phyloP scores from a whole-genome alignment of 495 filamentous ascomycete species.

The Neurospora sp. region DNA sequence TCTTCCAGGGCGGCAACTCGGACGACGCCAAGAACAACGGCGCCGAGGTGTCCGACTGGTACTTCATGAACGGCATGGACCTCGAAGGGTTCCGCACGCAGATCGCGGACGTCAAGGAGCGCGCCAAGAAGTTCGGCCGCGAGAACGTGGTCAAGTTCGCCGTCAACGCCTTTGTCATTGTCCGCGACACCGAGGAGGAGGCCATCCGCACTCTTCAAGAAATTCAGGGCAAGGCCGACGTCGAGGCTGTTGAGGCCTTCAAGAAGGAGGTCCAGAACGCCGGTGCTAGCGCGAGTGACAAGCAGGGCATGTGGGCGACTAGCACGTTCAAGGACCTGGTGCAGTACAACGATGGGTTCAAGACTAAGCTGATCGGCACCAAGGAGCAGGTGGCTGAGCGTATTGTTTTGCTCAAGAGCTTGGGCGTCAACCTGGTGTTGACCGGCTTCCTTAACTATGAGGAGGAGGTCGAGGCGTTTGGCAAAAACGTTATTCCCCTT shows the following conservation, averaged over 20 bases:
- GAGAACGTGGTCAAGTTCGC: constrained; percentile 34
- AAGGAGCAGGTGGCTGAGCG: constrained; percentile 39
- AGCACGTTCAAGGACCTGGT: constrained; percentile 38
- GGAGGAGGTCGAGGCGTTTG: constrained; percentile 38
- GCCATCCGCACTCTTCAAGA: constrained; percentile 33
- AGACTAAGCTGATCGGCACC: constrained; percentile 41
- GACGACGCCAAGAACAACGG: constrained; percentile 36
- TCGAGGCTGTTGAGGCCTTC: constrained; percentile 37
- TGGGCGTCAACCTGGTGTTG: constrained; percentile 34
- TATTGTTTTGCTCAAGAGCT: constrained; percentile 36
- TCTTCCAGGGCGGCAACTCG: constrained; percentile 41
- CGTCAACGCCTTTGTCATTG: constrained; percentile 39
- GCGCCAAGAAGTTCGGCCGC: constrained; percentile 27
- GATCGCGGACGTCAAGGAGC: constrained; percentile 33
- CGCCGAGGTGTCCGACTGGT: constrained; percentile 33
- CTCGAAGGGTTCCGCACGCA: constrained; percentile 38
- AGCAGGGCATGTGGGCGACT: constrained; percentile 39
- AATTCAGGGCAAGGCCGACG: constrained; percentile 41
- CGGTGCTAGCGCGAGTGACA: constrained; percentile 30
- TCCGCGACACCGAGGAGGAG: constrained; percentile 39
- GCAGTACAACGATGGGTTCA: constrained; percentile 44
- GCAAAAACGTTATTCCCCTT: constrained; percentile 31
- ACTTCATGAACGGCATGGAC: constrained; percentile 44
- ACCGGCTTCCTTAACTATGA: constrained; percentile 39
- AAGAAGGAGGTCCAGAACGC: constrained; percentile 34